Evolutionary conservation across 2,329 filamentous ascomycete species (phyloP).

Genomic region (Penicillium sp.): DNA sequence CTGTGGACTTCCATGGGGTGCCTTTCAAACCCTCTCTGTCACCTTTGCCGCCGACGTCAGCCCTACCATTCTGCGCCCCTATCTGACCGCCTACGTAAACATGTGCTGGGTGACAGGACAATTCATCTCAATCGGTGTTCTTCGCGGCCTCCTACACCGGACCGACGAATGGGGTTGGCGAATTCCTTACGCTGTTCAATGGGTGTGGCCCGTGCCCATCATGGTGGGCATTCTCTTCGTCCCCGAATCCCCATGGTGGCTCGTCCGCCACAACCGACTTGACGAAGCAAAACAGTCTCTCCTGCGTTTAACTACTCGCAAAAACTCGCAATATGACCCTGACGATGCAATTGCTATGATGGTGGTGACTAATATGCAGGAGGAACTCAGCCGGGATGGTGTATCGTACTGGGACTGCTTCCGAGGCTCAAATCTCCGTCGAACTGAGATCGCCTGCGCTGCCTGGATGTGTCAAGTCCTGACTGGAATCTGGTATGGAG

Average conservation of each 20-base stretch:
- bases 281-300: conserved; percentile 42
- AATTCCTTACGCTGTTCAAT: conserved; percentile 55
- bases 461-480: conserved; percentile 41
- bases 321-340: conserved; percentile 24
- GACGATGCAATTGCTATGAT: conserved; percentile 45
- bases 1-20: conserved; percentile 52
- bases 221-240: conserved; percentile 48
- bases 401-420: conserved; percentile 37
- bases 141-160: conserved; percentile 47
- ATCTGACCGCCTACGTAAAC: conserved; percentile 47
- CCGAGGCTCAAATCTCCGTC: conserved; percentile 37
- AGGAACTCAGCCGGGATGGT: conserved; percentile 25
- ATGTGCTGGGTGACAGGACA: conserved; percentile 51
- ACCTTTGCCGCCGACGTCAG: conserved; percentile 49
- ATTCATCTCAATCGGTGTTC: conserved; percentile 52
- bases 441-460: conserved; percentile 48
- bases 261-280: conserved; percentile 42
- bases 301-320: conserved; percentile 34
- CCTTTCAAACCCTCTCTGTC: conserved; percentile 51
- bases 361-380: conserved; percentile 40
- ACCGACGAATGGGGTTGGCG: conserved; percentile 53
- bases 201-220: conserved; percentile 55
- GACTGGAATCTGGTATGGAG: conserved; percentile 36
- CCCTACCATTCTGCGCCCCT: conserved; percentile 43
- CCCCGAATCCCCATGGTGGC: conserved; percentile 55